Evolutionary conservation across 495 filamentous ascomycete species (phyloP).

Genomic region (Xylaria curta): DNA sequence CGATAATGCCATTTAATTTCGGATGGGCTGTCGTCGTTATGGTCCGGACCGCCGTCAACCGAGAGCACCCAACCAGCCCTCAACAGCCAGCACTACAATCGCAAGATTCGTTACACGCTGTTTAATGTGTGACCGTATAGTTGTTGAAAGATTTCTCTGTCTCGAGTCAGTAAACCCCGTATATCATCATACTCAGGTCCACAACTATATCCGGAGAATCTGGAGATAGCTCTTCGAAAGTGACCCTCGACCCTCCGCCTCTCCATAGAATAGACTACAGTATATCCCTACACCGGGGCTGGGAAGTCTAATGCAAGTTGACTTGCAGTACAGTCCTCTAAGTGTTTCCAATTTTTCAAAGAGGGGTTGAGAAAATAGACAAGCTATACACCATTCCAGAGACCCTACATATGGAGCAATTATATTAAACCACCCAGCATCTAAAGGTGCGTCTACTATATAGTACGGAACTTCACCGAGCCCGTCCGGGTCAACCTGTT

Average conservation of each 20-base stretch:
- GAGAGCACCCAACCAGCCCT: neutral
- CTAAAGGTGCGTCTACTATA: neutral
- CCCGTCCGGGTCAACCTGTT: neutral
- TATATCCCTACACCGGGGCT: neutral
- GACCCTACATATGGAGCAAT: conserved; percentile 3
- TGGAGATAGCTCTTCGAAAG: neutral
- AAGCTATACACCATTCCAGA: conserved; percentile 7
- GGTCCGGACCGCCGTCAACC: neutral
- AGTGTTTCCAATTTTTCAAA: neutral
- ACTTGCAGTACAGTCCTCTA: neutral
- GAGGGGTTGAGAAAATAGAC: neutral
- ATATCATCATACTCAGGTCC: neutral
- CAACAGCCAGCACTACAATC: neutral
- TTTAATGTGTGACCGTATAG: neutral
- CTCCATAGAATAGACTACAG: conserved; percentile 1
- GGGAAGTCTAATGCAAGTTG: conserved; percentile 3
- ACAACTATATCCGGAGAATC: conserved; percentile 13
- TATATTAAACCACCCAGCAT: neutral
- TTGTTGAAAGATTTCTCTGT: neutral
- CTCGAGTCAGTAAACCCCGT: neutral
- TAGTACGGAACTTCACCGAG: neutral
- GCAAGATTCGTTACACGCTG: neutral
- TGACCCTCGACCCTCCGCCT: neutral
- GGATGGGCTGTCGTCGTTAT: neutral
- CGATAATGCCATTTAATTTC: neutral